A percentile compares a stretch with the other conserved stretches of the same genome.
phyloP scores from a whole-genome alignment of 805 yeast genomes.

The Yamadazyma olivae region DNA sequence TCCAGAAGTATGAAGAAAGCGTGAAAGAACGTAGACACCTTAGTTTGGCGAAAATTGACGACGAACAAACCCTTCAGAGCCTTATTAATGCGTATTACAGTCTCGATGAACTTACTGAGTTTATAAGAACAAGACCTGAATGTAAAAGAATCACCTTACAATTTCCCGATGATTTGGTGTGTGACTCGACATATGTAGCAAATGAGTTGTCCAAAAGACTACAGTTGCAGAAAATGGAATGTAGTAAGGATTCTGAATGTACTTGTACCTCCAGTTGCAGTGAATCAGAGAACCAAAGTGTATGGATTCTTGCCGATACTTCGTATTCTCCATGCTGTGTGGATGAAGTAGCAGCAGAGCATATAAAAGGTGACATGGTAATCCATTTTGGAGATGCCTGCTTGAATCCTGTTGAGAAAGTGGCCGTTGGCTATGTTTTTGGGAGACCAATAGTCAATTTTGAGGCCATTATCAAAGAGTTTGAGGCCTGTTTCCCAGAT shows the following conservation, averaged over 20 bases:
- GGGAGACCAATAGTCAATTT: constrained; percentile 62
- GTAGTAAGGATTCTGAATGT: constrained; percentile 6
- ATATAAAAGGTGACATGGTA: constrained; percentile 78
- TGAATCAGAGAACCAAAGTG: constrained; percentile 4
- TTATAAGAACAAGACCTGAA: constrained; percentile 26
- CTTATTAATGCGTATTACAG: constrained; percentile 53
- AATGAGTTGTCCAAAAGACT: constrained; percentile 45
- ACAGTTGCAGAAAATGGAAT: constrained; percentile 1
- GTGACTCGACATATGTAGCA: constrained; percentile 73
- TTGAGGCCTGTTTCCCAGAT: constrained; percentile 42
- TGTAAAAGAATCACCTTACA: constrained; percentile 71
- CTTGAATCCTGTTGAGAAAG: constrained; percentile 67
- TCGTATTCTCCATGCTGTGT: constrained; percentile 94
- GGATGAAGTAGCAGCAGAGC: constrained; percentile 96
- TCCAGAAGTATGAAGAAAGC: constrained; percentile 15
- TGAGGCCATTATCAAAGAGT: constrained; percentile 30
- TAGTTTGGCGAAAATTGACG: constrained; percentile 13
- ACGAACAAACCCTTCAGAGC: constrained; percentile 23
- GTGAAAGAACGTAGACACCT: constrained; percentile 24
- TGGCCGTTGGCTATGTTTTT: constrained; percentile 78
- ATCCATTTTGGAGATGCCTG: constrained; percentile 97
- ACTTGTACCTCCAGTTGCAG: neutral
- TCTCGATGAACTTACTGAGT: constrained; percentile 43
- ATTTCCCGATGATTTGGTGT: constrained; percentile 79
- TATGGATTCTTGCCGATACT: constrained; percentile 89